Conservation (phyloP, 2,329 filamentous ascomycete genomes). For the Arachnomyces sp. region DNA sequence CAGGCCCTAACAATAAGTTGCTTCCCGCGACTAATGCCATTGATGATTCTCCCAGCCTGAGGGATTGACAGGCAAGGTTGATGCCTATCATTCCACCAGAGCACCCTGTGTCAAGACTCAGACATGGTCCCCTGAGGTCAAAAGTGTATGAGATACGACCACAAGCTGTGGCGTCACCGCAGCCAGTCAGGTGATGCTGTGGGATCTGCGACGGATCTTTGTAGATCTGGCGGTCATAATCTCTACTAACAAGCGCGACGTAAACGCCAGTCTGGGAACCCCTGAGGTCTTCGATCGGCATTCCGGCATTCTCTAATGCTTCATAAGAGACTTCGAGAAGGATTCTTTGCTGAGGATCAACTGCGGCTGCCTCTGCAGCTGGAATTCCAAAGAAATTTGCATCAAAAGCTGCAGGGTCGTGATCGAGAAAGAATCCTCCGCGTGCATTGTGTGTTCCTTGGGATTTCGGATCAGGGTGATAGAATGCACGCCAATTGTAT, state of each 20-base stretch:
- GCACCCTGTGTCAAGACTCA: constrained; percentile 32
- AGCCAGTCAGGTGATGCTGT: constrained; percentile 19
- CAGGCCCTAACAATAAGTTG: constrained; percentile 13
- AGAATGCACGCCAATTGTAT: constrained; percentile 12
- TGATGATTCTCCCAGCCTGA: constrained; percentile 15
- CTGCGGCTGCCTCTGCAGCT: constrained; percentile 18
- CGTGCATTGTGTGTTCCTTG: constrained; percentile 12
- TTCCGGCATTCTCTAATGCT: constrained; percentile 23
- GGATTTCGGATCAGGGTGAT: constrained; percentile 11
- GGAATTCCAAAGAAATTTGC: constrained; percentile 24
- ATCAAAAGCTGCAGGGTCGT: constrained; percentile 20
- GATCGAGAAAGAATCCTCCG: constrained; percentile 13
- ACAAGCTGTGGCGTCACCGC: constrained; percentile 23
- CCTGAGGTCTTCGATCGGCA: constrained; percentile 19
- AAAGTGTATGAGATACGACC: constrained; percentile 33
- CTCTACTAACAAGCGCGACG: constrained; percentile 7
- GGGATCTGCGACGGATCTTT: constrained; percentile 15
- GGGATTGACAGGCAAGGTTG: constrained; percentile 15
- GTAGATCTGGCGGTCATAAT: constrained; percentile 9
- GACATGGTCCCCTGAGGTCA: constrained; percentile 26
- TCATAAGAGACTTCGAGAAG: constrained; percentile 20
- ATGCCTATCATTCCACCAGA: constrained; percentile 21
- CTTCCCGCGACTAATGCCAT: constrained; percentile 6
- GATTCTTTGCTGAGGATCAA: constrained; percentile 27
- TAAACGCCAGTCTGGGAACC: constrained; percentile 19